phyloP scores from a whole-genome alignment of 2,329 filamentous ascomycete genomes.

The Rhytidhysteron rufulum region DNA sequence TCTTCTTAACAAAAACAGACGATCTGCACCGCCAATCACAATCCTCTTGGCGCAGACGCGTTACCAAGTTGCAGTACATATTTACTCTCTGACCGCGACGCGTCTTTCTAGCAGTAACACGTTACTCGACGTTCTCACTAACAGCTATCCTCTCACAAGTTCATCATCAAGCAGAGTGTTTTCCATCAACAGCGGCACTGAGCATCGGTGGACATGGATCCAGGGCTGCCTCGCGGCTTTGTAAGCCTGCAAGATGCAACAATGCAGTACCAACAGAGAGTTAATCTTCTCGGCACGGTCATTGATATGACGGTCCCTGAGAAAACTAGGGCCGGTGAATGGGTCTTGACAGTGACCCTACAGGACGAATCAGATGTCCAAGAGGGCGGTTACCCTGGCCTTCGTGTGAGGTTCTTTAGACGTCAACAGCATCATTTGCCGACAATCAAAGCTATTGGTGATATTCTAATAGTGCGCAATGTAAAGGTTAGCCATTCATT shows the following conservation, averaged over 20 bases:
- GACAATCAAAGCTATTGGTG: slow-evolving; percentile 46
- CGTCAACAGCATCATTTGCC: slow-evolving; percentile 34
- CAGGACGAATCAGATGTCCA: slow-evolving; percentile 26
- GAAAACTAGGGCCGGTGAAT: slow-evolving; percentile 52
- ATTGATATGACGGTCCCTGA: slow-evolving; percentile 59
- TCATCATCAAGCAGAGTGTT: no score
- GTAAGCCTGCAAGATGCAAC: slow-evolving; percentile 46
- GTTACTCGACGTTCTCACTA: no score
- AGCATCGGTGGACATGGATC: slow-evolving; percentile 13
- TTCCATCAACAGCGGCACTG: no score
- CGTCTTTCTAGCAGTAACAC: no score
- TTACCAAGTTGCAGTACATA: no score
- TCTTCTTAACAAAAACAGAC: no score
- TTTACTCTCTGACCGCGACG: no score
- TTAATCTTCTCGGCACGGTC: slow-evolving; percentile 68
- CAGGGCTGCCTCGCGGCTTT: slow-evolving; percentile 41
- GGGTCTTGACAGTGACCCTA: slow-evolving; percentile 33
- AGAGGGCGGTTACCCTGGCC: slow-evolving; percentile 15
- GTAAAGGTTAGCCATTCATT: no score
- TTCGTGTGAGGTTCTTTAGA: slow-evolving; percentile 22
- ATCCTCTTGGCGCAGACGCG: no score
- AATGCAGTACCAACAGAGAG: slow-evolving; percentile 25
- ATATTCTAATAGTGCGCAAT: slow-evolving; percentile 60
- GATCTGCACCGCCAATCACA: no score
- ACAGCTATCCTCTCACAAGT: no score